phyloP scores from a whole-genome alignment of 768 basidiomycete species.

The Boletus tomentosulus region DNA sequence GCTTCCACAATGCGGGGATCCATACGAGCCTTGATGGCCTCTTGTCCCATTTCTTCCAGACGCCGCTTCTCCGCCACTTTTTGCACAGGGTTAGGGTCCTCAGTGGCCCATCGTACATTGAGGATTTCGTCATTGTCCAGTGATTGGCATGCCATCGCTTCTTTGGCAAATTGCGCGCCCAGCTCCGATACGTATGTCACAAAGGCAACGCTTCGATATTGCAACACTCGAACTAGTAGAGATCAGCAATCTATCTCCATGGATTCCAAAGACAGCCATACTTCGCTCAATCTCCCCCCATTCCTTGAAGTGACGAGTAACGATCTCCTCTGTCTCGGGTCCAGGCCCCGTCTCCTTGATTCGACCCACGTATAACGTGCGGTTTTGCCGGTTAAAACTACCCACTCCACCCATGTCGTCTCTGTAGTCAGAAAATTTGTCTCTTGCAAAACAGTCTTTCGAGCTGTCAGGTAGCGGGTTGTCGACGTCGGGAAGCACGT shows the following conservation, averaged over 20 bases:
- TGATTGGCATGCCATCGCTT: conserved; percentile 98
- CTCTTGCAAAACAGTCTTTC: conserved; percentile 94
- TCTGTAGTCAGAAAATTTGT: conserved; percentile 95
- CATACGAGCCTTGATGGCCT: conserved; percentile 80
- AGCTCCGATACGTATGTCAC: conserved; percentile 89
- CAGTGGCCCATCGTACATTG: conserved; percentile 98
- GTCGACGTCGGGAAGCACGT: conserved; percentile 73
- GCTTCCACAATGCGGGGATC: conserved; percentile 89
- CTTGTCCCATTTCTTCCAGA: conserved; percentile 78
- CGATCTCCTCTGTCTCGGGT: conserved; percentile 86
- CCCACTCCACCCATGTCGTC: conserved; percentile 99
- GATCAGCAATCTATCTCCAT: conserved; percentile 6
- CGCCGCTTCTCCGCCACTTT: conserved; percentile 83
- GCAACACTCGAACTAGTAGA: conserved; percentile 73
- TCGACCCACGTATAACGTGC: conserved; percentile 91
- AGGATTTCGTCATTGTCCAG: conserved; percentile 96
- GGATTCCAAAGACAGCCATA: conserved; percentile 38
- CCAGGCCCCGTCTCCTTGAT: conserved; percentile 90
- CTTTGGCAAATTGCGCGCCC: conserved; percentile 93
- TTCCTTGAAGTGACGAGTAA: conserved; percentile 89
- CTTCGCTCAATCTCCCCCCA: conserved; percentile 93
- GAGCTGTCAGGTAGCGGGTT: conserved; percentile 81
- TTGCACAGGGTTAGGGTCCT: conserved; percentile 93
- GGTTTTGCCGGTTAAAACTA: conserved; percentile 89
- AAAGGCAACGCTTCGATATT: conserved; percentile 94